These are phyloP conservation scores for Bolboschoenus planiculmis DNA, from an alignment of 176 grass and related monocot species.

Conservation along the genomic window DNA sequence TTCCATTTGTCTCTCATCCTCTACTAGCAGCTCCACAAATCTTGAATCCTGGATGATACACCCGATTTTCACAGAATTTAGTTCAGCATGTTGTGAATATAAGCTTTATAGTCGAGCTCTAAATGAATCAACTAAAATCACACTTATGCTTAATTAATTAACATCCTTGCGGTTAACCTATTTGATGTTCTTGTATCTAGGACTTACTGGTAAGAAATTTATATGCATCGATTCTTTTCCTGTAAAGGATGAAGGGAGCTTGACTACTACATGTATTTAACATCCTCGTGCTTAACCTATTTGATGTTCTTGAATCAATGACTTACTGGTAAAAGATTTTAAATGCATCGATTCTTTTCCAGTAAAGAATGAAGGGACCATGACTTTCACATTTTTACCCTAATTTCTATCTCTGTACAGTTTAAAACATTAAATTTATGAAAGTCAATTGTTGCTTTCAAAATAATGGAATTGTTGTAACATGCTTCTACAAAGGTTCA, in stretches of 20 bases:
- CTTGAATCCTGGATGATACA: conserved; percentile 56
- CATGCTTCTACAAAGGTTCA: background rate
- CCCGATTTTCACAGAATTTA: conserved; percentile 16
- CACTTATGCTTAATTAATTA: background rate
- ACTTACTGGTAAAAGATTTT: conserved; percentile 7
- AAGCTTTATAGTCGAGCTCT: background rate
- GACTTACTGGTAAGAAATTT: conserved; percentile 4
- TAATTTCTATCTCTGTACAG: background rate
- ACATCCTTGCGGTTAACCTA: background rate
- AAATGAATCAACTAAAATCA: conserved; percentile 8
- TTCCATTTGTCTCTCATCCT: conserved; percentile 73
- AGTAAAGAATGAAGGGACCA: background rate
- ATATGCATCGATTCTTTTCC: background rate
- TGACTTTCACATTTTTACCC: background rate
- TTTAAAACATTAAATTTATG: background rate
- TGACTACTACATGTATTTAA: background rate
- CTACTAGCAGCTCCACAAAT: conserved; percentile 86
- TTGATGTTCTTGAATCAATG: conserved; percentile 1
- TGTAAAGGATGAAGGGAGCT: background rate
- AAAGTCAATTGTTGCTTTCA: background rate
- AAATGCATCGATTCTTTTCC: background rate
- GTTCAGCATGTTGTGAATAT: background rate
- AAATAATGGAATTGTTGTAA: background rate
- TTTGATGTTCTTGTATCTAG: conserved; percentile 4
- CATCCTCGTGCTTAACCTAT: background rate